Base-by-base conservation (phyloP, 2,329 filamentous ascomycete species). In the Pyrenochaeta sp. region DNA sequence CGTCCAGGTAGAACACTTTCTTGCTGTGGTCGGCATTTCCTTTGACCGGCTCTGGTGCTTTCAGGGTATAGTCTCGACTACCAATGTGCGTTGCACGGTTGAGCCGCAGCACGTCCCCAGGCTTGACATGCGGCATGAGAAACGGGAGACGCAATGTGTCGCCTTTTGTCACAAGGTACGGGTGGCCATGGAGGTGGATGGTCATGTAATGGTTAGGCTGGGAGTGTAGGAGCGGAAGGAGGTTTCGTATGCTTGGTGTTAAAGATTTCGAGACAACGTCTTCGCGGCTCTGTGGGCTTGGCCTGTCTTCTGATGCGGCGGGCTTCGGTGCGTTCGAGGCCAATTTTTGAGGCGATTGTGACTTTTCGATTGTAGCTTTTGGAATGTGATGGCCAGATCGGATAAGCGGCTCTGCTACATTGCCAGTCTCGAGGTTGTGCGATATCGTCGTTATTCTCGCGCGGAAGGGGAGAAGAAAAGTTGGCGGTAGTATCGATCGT, bases 51-150 rank as follows among this genome's bases (percentile, higher is more conserved):
- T 70, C 73, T 0, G 73, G 64, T 1, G 81, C 78, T 75, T 92
- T 91, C 60, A 98, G 82, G 4, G 94, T 97, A 78, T 91, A 96
- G 75, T 98, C 94, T 60, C 95, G 85, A 63, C 89, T 94, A 23
- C 95, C 95, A 39, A 99, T 79, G 48, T 89, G 82, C 35, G 87
- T 89, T 20, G 92, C 95, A 50, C 92, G 89, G 79, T 97, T 94
- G 52, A 99, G 83, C 6, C 93, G 90, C 55, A 99, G 82, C 32
- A 96, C 81, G 73, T 98, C 94, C 27, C 95, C 95, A 0, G 92
- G 88, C 53, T 74, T 68, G 35, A 82, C 79, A 52, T 75, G 66
- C 18, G 77, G 75, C 79, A 82, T 82, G 15, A 77, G 73, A 68
- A 82, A 83, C 2, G 81, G 81, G 10, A 83, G 73, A 12, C 80